These are phyloP conservation scores for Glycyrrhiza uralensis DNA, from an alignment of 306 rosid genomes.

Conservation along the genomic window DNA sequence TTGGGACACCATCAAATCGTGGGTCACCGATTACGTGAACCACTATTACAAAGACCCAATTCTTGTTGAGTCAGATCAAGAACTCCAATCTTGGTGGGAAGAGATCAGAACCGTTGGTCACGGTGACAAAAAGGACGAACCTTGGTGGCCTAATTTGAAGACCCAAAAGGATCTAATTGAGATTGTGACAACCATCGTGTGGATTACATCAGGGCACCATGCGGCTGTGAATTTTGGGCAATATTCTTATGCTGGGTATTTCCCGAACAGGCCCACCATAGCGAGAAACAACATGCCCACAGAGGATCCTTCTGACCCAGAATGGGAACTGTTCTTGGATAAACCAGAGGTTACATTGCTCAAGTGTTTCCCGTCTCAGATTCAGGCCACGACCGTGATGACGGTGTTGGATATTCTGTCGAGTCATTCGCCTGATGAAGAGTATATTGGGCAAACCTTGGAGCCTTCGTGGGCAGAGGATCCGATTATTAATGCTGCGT, in stretches of 20 bases:
- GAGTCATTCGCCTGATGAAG: constrained; percentile 50
- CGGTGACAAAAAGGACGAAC: constrained; percentile 47
- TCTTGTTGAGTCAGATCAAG: constrained; percentile 23
- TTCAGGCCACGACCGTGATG: constrained; percentile 44
- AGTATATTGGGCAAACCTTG: constrained; percentile 33
- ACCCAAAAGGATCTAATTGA: constrained; percentile 30
- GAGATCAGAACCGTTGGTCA: constrained; percentile 42
- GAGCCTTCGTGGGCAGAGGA: constrained; percentile 52
- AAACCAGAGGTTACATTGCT: constrained; percentile 37
- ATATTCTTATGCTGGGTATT: constrained; percentile 40
- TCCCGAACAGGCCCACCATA: constrained; percentile 44
- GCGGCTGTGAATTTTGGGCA: constrained; percentile 72
- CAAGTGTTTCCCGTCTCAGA: constrained; percentile 38
- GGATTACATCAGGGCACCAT: constrained; percentile 54
- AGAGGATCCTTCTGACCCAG: constrained; percentile 32
- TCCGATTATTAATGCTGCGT: constrained; percentile 24
- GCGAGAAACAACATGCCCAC: constrained; percentile 35
- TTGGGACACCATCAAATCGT: constrained; percentile 38
- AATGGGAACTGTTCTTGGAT: constrained; percentile 27
- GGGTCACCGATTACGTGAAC: constrained; percentile 45
- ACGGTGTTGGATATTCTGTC: constrained; percentile 42
- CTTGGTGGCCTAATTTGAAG: constrained; percentile 54
- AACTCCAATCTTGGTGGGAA: constrained; percentile 85
- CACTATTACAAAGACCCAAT: constrained; percentile 3
- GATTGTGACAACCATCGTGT: constrained; percentile 35